Percentiles rank a stretch among this genome's conserved stretches.
Evolutionary conservation across 1,284 basidiomycete species (phyloP).

Genomic region (Tausonia pullulans): DNA sequence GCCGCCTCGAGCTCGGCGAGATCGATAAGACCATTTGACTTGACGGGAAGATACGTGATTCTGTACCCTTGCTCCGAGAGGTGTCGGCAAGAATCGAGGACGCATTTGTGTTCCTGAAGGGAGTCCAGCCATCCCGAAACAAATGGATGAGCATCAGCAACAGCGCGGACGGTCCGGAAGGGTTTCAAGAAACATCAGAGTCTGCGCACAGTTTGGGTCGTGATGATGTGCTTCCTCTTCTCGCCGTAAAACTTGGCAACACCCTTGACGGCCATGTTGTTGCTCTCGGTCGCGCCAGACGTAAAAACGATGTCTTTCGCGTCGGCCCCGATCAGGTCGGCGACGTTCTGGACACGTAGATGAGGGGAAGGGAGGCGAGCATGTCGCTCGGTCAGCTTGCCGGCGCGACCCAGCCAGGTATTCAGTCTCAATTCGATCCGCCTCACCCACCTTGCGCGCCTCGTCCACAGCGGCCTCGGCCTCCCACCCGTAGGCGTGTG

Average conservation of each 20-base stretch:
- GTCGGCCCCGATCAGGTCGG: conserved; percentile 85
- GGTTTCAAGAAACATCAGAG: background rate
- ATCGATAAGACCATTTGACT: conserved; percentile 71
- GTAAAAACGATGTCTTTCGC: conserved; percentile 96
- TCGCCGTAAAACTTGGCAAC: conserved; percentile 88
- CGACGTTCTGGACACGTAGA: conserved; percentile 52
- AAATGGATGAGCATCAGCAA: too few relatives aligned
- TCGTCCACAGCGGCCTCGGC: conserved; percentile 88
- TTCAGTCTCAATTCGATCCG: background rate
- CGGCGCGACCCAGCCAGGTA: background rate
- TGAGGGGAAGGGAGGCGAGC: background rate
- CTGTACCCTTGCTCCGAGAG: conserved; percentile 96
- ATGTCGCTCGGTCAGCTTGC: background rate
- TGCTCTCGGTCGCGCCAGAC: conserved; percentile 94
- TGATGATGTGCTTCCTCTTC: conserved; percentile 82
- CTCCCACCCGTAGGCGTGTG: conserved; percentile 99
- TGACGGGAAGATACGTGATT: conserved; percentile 91
- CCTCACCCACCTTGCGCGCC: conserved; percentile 57
- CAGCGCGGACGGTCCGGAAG: too few relatives aligned
- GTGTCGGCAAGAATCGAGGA: conserved; percentile 92
- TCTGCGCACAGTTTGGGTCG: conserved; percentile 66
- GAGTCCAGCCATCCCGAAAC: background rate
- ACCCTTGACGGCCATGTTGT: conserved; percentile 98
- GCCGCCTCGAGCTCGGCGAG: conserved; percentile 65
- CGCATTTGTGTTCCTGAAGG: conserved; percentile 93